Evolutionary conservation across 768 basidiomycete genomes (phyloP), one percentile per base, ranked within the genome.

Genomic region (Pleurotus giganteus): DNA sequence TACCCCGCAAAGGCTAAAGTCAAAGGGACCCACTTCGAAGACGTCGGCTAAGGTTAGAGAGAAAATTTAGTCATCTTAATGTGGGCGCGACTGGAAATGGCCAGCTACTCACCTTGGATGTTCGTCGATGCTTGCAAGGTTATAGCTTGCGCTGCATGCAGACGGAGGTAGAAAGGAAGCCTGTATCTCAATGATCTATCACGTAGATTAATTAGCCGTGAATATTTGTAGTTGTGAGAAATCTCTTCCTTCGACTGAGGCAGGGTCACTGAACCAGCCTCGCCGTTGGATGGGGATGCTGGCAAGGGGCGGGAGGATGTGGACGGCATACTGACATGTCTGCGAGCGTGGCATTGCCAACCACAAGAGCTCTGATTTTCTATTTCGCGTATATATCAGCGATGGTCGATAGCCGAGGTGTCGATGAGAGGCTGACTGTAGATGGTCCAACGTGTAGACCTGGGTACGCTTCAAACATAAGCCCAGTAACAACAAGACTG

Each of bases 301-400:
- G 31, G 11, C 36, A 43, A 29, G 17, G 17, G 28, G 27, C 47
- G 12, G 34, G 27, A 23, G 21, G 32, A 37, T 32, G 13, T 34
- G 49, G 31, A 19, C 28, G 19, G 31, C 21, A 19, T 47, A 66
- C 75, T 27, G 63, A 87, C 86, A 92, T 85, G 11, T 80, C 77
- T 0, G 90, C 89, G 17, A 92, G 75, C 1, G 85, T 90, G 19
- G 75, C 61, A 61, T 92, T 92, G 8, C 85, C 85, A 13, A 92
- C 90, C 12, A 91, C 75, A 59, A 89, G 71, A 6, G 87, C 81
- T 26, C 89, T 75, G 47, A 91, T 82, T 89, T 92, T 91, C 90
- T 92, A 60, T 1, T 28, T 36, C 32, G 31, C 42, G 17, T 50
- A 51, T 49, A 51, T 52, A 46, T 58, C 27, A 37, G 52, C 44